Evolutionary conservation across 257 asterid species (phyloP).

Genomic region (Avicennia marina): DNA sequence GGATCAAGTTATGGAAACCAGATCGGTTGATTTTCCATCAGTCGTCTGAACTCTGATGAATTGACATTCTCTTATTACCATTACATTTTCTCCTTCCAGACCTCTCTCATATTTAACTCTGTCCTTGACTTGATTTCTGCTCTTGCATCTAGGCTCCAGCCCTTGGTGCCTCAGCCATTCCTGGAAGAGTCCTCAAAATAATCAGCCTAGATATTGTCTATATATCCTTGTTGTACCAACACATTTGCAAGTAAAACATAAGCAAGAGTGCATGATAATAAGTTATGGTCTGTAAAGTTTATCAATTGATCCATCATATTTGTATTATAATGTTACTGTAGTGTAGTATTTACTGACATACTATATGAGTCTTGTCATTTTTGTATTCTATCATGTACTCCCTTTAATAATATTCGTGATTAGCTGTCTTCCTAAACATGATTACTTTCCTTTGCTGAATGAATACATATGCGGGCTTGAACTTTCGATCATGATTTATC

Average conservation of each 20-base stretch:
- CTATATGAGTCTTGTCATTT: not conserved
- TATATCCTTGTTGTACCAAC: conserved; percentile 7
- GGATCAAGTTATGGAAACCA: conserved; percentile 39
- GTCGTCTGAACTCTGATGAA: not conserved
- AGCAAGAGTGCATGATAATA: conserved; percentile 20
- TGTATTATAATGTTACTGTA: too few relatives aligned
- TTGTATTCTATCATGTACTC: not conserved
- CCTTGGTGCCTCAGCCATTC: conserved; percentile 12
- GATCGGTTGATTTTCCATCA: conserved; percentile 18
- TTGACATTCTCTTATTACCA: not conserved
- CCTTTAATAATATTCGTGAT: too few relatives aligned
- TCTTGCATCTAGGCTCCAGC: conserved; percentile 12
- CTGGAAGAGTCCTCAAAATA: conserved; percentile 6
- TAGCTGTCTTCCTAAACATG: not conserved
- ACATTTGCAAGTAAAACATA: conserved; percentile 8
- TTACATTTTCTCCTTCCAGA: conserved; percentile 3
- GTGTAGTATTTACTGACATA: not conserved
- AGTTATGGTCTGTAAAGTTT: not conserved
- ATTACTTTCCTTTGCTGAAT: too few relatives aligned
- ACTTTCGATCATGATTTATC: not conserved
- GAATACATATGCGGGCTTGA: not conserved
- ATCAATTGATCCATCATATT: too few relatives aligned
- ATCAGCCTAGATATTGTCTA: conserved; percentile 10
- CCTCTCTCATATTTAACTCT: conserved; percentile 5
- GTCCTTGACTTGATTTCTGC: conserved; percentile 5